These are phyloP conservation scores for Erythrobasidium hasegawianum DNA, from an alignment of 1,284 basidiomycete species.

Conservation along the genomic window DNA sequence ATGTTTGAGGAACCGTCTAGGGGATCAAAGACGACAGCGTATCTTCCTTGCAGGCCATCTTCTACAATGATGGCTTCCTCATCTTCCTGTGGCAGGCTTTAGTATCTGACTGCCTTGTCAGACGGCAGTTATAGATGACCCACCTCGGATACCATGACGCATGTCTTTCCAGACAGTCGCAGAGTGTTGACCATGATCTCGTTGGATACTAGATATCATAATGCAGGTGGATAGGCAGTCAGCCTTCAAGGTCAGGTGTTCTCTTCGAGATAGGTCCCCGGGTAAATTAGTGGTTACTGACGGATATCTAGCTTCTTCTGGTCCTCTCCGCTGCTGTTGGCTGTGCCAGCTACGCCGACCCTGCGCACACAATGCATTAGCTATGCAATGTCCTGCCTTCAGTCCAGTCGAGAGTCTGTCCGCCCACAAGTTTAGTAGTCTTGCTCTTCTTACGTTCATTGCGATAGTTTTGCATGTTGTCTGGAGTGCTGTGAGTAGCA, in stretches of 20 bases:
- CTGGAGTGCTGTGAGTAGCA: slow-evolving; percentile 92
- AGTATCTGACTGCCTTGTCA: background rate
- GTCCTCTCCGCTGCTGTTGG: slow-evolving; percentile 96
- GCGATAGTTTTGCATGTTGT: slow-evolving; percentile 91
- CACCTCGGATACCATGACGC: slow-evolving; percentile 96
- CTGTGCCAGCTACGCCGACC: slow-evolving; percentile 90
- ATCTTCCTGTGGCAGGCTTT: slow-evolving; percentile 39
- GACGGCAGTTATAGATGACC: slow-evolving; percentile 41
- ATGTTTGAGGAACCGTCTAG: slow-evolving; percentile 98
- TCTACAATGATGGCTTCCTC: slow-evolving; percentile 49
- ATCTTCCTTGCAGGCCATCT: slow-evolving; percentile 58
- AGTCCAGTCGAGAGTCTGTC: too few relatives aligned
- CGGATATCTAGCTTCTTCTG: slow-evolving; percentile 97
- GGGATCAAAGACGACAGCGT: slow-evolving; percentile 96
- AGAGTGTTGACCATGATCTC: slow-evolving; percentile 94
- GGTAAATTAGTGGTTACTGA: slow-evolving; percentile 18
- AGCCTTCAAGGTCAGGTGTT: too few relatives aligned
- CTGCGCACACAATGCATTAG: slow-evolving; percentile 53
- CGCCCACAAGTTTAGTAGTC: slow-evolving; percentile 93
- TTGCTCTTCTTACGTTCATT: slow-evolving; percentile 92
- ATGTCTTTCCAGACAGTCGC: slow-evolving; percentile 70
- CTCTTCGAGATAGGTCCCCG: too few relatives aligned
- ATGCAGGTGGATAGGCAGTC: too few relatives aligned
- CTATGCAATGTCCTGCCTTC: too few relatives aligned
- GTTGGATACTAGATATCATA: slow-evolving; percentile 66